Evolutionary conservation across 1,284 basidiomycete genomes (phyloP), one percentile per base, ranked within the genome.

Genomic region (Trichosporon sp.): DNA sequence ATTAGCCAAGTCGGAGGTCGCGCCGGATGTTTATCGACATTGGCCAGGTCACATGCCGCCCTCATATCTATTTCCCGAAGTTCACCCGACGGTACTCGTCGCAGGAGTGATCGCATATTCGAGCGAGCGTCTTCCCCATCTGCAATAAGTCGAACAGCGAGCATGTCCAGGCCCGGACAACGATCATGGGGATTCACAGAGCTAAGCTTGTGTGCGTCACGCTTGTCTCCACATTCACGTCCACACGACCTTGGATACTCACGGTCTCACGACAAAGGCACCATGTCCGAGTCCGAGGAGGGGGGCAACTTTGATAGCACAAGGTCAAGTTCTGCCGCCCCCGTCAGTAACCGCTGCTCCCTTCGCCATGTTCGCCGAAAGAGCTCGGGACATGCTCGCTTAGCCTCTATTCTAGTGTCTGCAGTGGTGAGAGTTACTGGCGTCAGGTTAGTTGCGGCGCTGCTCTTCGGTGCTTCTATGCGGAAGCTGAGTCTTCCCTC

Each of bases 241-340:
- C 16, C 43, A n/a, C 16, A 4, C 12, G 10, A 40, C 2, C 38
- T 12, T 40, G 3, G 43, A n/a, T 46, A n/a, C 43, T 46, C 43
- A 46, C 43, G 43, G 51, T 54, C 21, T 54, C 51, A 54, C 51
- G 51, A 54, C 51, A 21, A 54, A 54, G 51, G 51, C 8, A 54
- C 51, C 10, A 4, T 46, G 43, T 46, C 43, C 43, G 43, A 46
- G 43, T n/a, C 43, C 43, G 43, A 16, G 43, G 14, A n/a, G 43
- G 14, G 2, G 43, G 43, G 43, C 43, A 46, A 46, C 43, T 46
- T 11, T n/a, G 43, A 46, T 46, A n/a, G 14, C 3, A 14, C 40
- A 14, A 4, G 40, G 14, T 12, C 11, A 1, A n/a, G 43, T 46
- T 46, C 43, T 46, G 43, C 43, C 43, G 43, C 2, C 14, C 6